Conservation (phyloP, 805 yeast genomes). For the Monosporozyma solicola region DNA sequence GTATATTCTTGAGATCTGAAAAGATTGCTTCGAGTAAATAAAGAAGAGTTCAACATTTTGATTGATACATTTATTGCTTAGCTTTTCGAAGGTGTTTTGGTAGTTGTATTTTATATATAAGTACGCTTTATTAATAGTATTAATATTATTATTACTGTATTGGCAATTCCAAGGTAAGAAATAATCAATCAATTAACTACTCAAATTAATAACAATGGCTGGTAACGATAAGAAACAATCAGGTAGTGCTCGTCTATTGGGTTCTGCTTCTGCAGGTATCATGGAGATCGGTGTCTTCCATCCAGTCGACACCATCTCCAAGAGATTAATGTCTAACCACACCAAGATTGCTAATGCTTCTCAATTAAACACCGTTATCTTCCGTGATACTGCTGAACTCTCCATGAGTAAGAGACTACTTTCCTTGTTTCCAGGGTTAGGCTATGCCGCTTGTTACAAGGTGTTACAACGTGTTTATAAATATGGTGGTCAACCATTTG, state of each 20-base stretch:
- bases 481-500: conserved; percentile 99
- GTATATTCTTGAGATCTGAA: not conserved
- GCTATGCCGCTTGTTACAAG: conserved; percentile 96
- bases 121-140: too few species aligned
- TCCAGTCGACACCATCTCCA: conserved; percentile 96
- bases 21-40: not conserved
- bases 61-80: not conserved
- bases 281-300: conserved; percentile 95
- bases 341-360: conserved; percentile 52
- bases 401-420: conserved; percentile 62
- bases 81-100: not conserved
- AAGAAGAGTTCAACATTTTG: not conserved
- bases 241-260: conserved; percentile 81
- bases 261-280: conserved; percentile 97
- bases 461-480: conserved; percentile 95
- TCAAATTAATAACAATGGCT: conserved; percentile 4
- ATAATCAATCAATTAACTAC: not conserved
- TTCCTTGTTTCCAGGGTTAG: conserved; percentile 93
- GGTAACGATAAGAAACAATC: conserved; percentile 66
- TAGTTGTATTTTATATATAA: not conserved
- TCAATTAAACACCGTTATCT: conserved; percentile 78
- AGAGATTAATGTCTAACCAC: conserved; percentile 83
- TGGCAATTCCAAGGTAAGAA: not conserved
- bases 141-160: too few species aligned
- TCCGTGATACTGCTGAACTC: conserved; percentile 69